Evolutionary conservation across 1,284 basidiomycete species (phyloP).

Genomic region (Phellopilus nigrolimitatus): DNA sequence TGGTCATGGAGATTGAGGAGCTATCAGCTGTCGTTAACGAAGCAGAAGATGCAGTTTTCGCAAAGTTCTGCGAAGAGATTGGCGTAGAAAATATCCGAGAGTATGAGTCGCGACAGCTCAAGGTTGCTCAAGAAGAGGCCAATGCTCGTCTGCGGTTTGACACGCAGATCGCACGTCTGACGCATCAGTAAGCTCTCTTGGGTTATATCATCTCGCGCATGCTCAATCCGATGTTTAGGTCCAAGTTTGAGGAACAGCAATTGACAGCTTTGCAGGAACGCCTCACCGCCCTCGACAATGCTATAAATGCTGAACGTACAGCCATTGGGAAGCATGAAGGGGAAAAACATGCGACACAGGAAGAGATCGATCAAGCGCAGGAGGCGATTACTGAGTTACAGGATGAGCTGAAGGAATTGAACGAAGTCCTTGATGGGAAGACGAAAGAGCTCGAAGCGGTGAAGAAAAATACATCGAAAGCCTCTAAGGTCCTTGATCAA

Average conservation of each 20-base stretch:
- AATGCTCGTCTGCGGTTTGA: constrained; percentile 82
- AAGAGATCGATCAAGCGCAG: constrained; percentile 64
- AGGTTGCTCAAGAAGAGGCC: constrained; percentile 81
- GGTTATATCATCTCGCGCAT: not conserved
- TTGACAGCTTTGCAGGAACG: constrained; percentile 62
- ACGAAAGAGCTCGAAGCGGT: constrained; percentile 70
- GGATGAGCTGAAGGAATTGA: constrained; percentile 56
- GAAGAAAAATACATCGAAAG: constrained; percentile 67
- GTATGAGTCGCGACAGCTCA: constrained; percentile 91
- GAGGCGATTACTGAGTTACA: constrained; percentile 54
- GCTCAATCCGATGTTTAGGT: constrained; percentile 38
- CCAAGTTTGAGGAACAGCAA: constrained; percentile 76
- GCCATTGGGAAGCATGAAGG: constrained; percentile 54
- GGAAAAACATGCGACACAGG: constrained; percentile 55
- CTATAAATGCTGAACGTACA: constrained; percentile 50
- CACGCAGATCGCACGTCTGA: constrained; percentile 82
- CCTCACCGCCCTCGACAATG: constrained; percentile 49
- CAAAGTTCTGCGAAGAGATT: constrained; percentile 77
- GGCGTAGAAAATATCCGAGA: constrained; percentile 84
- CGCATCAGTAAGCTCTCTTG: constrained; percentile 67
- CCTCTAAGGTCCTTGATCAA: constrained; percentile 76
- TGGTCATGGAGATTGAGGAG: constrained; percentile 52
- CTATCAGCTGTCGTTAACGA: constrained; percentile 61
- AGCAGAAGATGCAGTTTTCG: constrained; percentile 83
- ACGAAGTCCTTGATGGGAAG: constrained; percentile 63